Percentiles rank a stretch among this genome's conserved stretches.
Conservation (phyloP, 169 alveolate species). For the Plasmodium blacklocki region DNA sequence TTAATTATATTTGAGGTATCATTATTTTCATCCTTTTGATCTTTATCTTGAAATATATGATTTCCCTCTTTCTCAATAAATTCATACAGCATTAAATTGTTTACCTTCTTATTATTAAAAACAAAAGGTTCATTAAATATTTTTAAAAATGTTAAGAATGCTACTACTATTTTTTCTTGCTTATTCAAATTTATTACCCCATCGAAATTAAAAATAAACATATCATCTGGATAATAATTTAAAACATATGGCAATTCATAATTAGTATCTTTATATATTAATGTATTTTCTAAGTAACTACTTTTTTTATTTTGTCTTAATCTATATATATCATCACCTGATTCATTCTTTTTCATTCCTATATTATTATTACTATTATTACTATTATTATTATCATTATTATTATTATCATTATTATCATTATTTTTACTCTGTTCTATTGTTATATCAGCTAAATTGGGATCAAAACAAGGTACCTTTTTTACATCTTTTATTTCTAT, state of each 20-base stretch:
- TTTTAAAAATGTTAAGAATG: conserved; percentile 55
- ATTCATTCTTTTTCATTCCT: neutral
- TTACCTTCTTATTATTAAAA: conserved; percentile 20
- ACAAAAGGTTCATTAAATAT: conserved; percentile 15
- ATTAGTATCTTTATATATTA: conserved; percentile 33
- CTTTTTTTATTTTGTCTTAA: neutral
- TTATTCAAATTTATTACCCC: conserved; percentile 65
- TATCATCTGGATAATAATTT: conserved; percentile 56
- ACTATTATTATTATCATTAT: too few species aligned
- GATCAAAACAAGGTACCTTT: conserved; percentile 3
- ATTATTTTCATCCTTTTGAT: neutral
- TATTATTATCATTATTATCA: too few species aligned
- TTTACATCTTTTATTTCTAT: conserved; percentile 45
- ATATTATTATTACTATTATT: too few species aligned
- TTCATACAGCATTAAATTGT: conserved; percentile 14
- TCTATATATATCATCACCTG: neutral
- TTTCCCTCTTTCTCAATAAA: conserved; percentile 3
- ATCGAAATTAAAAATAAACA: conserved; percentile 65
- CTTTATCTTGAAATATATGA: neutral
- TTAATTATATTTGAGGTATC: neutral
- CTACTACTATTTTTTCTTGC: conserved; percentile 57
- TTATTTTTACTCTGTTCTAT: neutral
- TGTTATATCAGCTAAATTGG: conserved; percentile 10
- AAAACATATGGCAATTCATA: conserved; percentile 27
- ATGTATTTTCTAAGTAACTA: conserved; percentile 3